Percentiles rank a stretch among this genome's conserved stretches.
phyloP scores from a whole-genome alignment of 306 rosid species.

The Castanea mollissima region DNA sequence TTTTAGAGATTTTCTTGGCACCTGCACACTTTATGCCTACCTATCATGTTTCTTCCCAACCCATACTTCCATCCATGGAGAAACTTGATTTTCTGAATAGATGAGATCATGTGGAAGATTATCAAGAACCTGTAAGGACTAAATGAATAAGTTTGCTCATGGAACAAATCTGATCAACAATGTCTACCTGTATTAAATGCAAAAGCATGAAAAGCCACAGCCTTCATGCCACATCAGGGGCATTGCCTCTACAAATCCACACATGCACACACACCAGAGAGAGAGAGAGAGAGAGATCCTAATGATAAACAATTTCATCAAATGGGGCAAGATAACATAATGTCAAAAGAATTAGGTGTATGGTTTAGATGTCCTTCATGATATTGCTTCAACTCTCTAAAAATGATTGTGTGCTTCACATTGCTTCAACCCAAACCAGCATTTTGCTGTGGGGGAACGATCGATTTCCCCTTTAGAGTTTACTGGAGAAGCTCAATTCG shows the following conservation, averaged over 20 bases:
- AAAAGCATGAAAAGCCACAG: not conserved
- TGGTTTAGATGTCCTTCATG: not conserved
- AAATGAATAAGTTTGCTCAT: not conserved
- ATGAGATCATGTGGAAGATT: slow-evolving; percentile 97
- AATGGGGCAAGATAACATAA: not conserved
- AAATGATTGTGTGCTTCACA: too few species aligned
- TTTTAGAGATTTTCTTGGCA: not conserved
- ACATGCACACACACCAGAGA: not conserved
- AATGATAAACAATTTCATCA: not conserved
- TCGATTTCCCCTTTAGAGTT: not conserved
- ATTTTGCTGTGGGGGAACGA: not conserved
- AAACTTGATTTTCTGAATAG: slow-evolving; percentile 75
- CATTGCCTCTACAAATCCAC: not conserved
- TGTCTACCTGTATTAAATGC: not conserved
- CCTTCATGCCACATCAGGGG: not conserved
- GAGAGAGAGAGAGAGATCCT: not conserved
- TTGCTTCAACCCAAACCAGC: not conserved
- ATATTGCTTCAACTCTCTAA: not conserved
- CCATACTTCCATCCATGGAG: slow-evolving; percentile 97
- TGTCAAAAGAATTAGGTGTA: not conserved
- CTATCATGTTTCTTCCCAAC: slow-evolving; percentile 60
- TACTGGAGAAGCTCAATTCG: not conserved
- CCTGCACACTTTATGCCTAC: slow-evolving; percentile 37
- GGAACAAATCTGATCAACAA: slow-evolving; percentile 13
- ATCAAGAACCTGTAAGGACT: slow-evolving; percentile 77